These are phyloP conservation scores for Penicillium tannophilum DNA, from an alignment of 495 filamentous ascomycete genomes.

Conservation along the genomic window DNA sequence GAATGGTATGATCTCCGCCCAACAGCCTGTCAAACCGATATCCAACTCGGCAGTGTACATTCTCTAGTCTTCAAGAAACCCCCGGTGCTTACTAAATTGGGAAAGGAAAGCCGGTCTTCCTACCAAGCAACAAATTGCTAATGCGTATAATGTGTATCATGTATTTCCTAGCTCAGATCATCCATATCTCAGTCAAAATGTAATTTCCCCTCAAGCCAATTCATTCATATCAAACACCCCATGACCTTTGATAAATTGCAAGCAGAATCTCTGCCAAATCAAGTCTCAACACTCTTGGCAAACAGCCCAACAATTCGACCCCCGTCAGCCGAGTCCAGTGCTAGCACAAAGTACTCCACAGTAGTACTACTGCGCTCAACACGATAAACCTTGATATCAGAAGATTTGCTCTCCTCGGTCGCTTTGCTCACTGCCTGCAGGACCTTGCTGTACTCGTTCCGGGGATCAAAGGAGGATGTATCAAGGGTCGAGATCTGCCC, in stretches of 20 bases:
- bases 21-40: constrained; percentile 1
- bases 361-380: constrained; percentile 61
- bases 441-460: constrained; percentile 36
- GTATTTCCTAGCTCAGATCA: not conserved
- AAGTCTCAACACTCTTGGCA: constrained; percentile 72
- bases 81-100: not conserved
- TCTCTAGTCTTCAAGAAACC: not conserved
- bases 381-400: constrained; percentile 72
- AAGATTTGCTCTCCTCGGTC: constrained; percentile 25
- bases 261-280: not conserved
- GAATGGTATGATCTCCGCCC: constrained; percentile 20
- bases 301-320: constrained; percentile 71
- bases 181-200: not conserved
- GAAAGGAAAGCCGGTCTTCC: not conserved
- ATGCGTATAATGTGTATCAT: not conserved
- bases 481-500: constrained; percentile 38
- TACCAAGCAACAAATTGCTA: not conserved
- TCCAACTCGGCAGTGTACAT: not conserved
- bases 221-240: not conserved
- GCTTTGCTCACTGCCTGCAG: constrained; percentile 39
- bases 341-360: constrained; percentile 78
- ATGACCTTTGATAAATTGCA: not conserved
- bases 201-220: not conserved
- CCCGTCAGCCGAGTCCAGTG: constrained; percentile 52
- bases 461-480: constrained; percentile 43